A percentile compares a stretch with the other conserved stretches of the same genome.
phyloP scores from a whole-genome alignment of 257 asterid genomes.

The Rhazya stricta region DNA sequence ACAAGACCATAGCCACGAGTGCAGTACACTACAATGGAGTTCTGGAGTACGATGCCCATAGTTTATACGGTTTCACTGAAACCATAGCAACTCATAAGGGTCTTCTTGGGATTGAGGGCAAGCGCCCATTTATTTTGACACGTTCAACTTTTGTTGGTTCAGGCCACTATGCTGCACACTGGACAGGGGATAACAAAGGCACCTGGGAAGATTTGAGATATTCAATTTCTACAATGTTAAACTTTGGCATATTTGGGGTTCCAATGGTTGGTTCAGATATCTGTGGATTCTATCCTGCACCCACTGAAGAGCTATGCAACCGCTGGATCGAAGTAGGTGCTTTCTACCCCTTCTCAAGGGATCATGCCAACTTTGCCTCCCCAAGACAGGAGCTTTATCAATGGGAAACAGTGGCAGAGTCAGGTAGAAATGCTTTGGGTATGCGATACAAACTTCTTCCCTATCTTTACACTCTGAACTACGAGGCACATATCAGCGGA shows the following conservation, averaged over 20 bases:
- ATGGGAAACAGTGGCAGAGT: conserved; percentile 83
- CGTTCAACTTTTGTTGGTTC: conserved; percentile 88
- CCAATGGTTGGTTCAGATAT: conserved; percentile 99
- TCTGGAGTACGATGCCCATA: conserved; percentile 87
- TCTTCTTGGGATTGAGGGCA: conserved; percentile 60
- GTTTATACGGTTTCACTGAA: conserved; percentile 77
- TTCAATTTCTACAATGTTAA: conserved; percentile 75
- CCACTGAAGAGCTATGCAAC: conserved; percentile 89
- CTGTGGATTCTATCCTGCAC: conserved; percentile 89
- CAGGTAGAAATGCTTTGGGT: conserved; percentile 88
- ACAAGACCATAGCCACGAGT: conserved; percentile 86
- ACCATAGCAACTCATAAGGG: conserved; percentile 82
- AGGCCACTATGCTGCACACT: conserved; percentile 77
- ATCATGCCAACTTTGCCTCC: conserved; percentile 80
- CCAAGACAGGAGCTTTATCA: conserved; percentile 98
- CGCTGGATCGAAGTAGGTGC: conserved; percentile 98
- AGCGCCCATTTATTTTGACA: conserved; percentile 77
- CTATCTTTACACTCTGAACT: conserved; percentile 64
- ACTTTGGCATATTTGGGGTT: conserved; percentile 83
- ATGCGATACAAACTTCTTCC: conserved; percentile 85
- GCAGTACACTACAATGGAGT: conserved; percentile 81
- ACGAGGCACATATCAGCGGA: conserved; percentile 75
- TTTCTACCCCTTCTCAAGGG: conserved; percentile 89
- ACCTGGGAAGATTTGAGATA: conserved; percentile 83
- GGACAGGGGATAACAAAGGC: conserved; percentile 96